Evolutionary conservation across 352 stramenopile species (phyloP), one percentile per base, ranked within the genome.

Genomic region (Phytophthora foliorum): DNA sequence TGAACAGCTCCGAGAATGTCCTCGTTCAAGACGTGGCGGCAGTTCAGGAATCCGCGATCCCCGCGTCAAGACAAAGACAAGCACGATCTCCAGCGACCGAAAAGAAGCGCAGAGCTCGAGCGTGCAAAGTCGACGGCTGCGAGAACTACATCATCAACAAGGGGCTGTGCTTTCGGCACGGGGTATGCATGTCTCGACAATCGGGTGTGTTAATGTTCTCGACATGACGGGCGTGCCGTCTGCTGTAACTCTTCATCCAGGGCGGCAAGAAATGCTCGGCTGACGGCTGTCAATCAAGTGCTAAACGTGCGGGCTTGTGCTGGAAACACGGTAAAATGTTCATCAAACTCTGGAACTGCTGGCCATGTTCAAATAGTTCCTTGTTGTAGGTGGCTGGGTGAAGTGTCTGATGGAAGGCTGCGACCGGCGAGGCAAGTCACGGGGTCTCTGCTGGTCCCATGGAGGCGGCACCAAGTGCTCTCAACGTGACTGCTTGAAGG

Each of bases 61-160:
- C n/a, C 6, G 19, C 21, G 9, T 42, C 49, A 45, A 57, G 19
- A 19, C 4, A 14, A 25, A 27, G n/a, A 19, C 34, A 48, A 17
- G 25, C 16, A 21, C 9, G 39, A 38, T 46, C 44, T 6, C 32
- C 42, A 38, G 63, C 53, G 10, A 69, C 56, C n/a, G 31, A 68
- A 0, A 62, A 80, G 53, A 81, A 83, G 49, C 67, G 74, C 41
- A 67, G 54, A 50, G 52, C 68, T 14, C 74, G 74, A 10, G 50
- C 60, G n/a, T 86, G 77, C 42, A 74, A 67, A 24, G 48, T 79
- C 38, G 63, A 77, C 17, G 72, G 72, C 27, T 86, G 75, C 45
- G 58, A 72, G 19, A 82, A 78, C 41, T 86, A 86, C 66, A 86
- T 76, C 44, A 81, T 86, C 51, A 81, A 83, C 59, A 69, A 68